Base-by-base conservation (phyloP, 495 filamentous ascomycete species). In the Articulospora tetracladia region DNA sequence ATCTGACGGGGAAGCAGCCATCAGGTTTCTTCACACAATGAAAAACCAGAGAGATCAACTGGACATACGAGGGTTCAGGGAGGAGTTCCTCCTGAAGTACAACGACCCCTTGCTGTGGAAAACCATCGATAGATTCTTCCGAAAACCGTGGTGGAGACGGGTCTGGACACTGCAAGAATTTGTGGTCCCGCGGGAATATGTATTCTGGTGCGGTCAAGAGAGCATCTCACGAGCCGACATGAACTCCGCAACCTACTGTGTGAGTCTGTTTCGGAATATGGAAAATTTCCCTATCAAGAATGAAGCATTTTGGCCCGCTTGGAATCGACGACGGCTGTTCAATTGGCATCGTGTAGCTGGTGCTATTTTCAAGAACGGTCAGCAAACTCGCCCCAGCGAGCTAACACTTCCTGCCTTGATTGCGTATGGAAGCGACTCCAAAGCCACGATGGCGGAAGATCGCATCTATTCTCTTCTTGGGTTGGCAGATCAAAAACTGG, bases 161-260 rank as follows among this genome's bases (percentile, higher is more conserved):
- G 52, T 55, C 23, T 55, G 52, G 52, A 55, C 30, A 20, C 20
- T 55, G 25, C 52, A 55, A 34, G 52, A 55, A 25, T 52, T 22
- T 17, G 27, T 52, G 23, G 27, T 52, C 17, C n/a, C 48, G 6
- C 20, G 24, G 7, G 24, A 52, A 7, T 27, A 24, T 23, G 48
- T 24, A 4, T 27, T 52, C 7, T 52, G 27, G 15, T 52, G 7
- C 17, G 48, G 48, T 7, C 23, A 4, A 23, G 17, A 25, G 17
- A 6, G 8, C 48, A 52, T 52, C 8, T 4, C 2, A 24, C 19
- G 48, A 6, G 24, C 15, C 6, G 24, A 52, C 17, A 24, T 52
- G 2, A 52, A 52, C 7, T 2, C 3, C 27, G 48, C 48, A 27
- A 52, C 17, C 2, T 52, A 52, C 24, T 2, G 20, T 4, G 27